phyloP scores from a whole-genome alignment of 495 filamentous ascomycete genomes.

The Penicillium cosmopolitanum region DNA sequence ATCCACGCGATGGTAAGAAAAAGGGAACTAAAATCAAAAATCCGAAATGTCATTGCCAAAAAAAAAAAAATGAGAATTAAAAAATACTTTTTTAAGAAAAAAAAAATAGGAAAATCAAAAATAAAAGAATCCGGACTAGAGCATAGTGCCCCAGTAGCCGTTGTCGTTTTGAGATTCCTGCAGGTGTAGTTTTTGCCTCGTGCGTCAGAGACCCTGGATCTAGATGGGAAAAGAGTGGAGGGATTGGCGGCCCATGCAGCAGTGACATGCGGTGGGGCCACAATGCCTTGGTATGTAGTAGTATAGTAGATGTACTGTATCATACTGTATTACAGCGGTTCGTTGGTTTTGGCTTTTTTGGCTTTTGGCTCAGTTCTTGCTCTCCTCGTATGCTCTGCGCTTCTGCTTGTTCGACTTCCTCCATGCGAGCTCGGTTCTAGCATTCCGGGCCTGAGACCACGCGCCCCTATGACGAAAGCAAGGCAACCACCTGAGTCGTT shows the following conservation, averaged over 20 bases:
- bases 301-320: background rate
- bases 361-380: background rate
- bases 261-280: constrained; percentile 21
- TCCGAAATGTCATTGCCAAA: constrained; percentile 9
- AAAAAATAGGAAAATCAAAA: constrained; percentile 19
- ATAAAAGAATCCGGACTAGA: constrained; percentile 15
- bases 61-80: constrained; percentile 12
- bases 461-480: constrained; percentile 10
- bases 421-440: background rate
- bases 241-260: constrained; percentile 34
- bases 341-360: background rate
- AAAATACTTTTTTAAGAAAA: constrained; percentile 6
- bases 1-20: constrained; percentile 4
- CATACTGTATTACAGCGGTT: constrained; percentile 3
- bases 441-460: background rate
- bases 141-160: constrained; percentile 24
- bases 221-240: constrained; percentile 29
- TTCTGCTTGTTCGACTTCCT: background rate
- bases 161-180: constrained; percentile 40
- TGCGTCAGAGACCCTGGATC: constrained; percentile 41
- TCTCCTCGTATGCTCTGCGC: background rate
- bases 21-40: constrained; percentile 3
- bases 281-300: background rate
- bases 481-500: background rate
- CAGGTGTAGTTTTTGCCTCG: constrained; percentile 41